A percentile compares a stretch with the other conserved stretches of the same genome.
These are phyloP conservation scores for Volvox reticuliferus DNA, from an alignment of 139 green algal genomes.

Conservation along the genomic window DNA sequence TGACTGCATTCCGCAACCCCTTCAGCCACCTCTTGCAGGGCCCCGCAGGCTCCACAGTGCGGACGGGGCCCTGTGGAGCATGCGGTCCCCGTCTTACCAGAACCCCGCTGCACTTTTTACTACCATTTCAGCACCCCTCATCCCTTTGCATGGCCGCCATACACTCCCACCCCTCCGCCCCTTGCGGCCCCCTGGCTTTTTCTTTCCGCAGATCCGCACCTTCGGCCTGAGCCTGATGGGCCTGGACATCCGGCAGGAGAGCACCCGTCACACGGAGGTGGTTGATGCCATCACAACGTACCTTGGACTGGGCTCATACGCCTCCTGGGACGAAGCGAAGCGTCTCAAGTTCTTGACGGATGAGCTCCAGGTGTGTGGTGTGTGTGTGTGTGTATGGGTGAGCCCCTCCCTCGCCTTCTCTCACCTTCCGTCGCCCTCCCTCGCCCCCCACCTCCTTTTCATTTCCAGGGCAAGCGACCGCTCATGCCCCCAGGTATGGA, in stretches of 20 bases:
- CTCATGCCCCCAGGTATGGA: constrained; percentile 88
- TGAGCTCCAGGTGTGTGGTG: constrained; percentile 30
- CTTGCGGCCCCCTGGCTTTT: no score
- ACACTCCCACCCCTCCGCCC: neutral
- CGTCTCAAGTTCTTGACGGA: constrained; percentile 48
- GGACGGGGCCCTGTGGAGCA: no score
- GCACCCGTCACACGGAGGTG: constrained; percentile 88
- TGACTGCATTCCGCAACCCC: no score
- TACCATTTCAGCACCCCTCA: neutral
- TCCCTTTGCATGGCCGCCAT: no score
- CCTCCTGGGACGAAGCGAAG: constrained; percentile 86
- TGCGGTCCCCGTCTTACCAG: no score
- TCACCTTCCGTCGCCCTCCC: neutral
- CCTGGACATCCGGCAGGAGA: constrained; percentile 95
- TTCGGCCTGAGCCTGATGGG: constrained; percentile 92
- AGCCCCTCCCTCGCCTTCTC: neutral
- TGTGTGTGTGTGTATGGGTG: no score
- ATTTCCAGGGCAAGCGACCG: constrained; percentile 76
- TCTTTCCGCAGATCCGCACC: constrained; percentile 64
- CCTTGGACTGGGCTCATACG: constrained; percentile 90
- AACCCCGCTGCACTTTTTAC: neutral
- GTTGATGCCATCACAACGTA: constrained; percentile 94
- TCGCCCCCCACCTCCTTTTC: neutral
- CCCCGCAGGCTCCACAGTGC: neutral
- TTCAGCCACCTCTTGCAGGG: no score